Evolutionary conservation across 108 stramenopile species (phyloP), one percentile per base, ranked within the genome.

Genomic region (Bacterosira constricta): DNA sequence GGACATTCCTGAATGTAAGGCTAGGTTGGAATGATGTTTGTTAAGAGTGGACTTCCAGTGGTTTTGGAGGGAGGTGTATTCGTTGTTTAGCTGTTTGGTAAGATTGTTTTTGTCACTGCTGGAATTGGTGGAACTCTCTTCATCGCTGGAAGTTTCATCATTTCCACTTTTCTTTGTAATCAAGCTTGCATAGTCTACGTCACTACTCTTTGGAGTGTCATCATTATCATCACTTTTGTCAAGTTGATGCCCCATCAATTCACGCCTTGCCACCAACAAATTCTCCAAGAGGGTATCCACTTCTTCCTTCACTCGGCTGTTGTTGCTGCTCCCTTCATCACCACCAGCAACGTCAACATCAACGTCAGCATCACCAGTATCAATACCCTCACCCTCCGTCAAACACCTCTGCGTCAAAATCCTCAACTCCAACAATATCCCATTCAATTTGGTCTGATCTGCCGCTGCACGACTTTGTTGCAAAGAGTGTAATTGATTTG

Each of bases 391-490:
- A 13, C 20, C 54, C 15, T 36, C 52, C 52, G 51, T 59, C 17
- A 88, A 31, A 39, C 81, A 72, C 13, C 93, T 80, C 26, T 94
- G 93, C 32, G 86, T 51, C 38, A 91, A 77, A 62, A 94, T 94
- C 2, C 89, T 79, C 51, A 80, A 73, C 60, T 94, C 89, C 37
- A 94, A 18, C 52, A 91, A 61, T 41, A 84, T 79, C 0, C 63
- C 45, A 54, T 87, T 75, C 3, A 93, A 62, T 47, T 86, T 81
- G 5, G 71, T 76, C 49, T 89, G 88, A 23, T 63, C 55, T 25
- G 85, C 68, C 1, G 86, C 85, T 26, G 88, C 90, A 18, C 52
- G 50, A 18, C 57, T 60, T 53, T 66, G 38, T 29, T 29, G 27
- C 2, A 70, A 31, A 0, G 62, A 57, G 0, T 21, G 11, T 51